Conservation (phyloP, 2,329 filamentous ascomycete species). For the Exophiala aquamarina region DNA sequence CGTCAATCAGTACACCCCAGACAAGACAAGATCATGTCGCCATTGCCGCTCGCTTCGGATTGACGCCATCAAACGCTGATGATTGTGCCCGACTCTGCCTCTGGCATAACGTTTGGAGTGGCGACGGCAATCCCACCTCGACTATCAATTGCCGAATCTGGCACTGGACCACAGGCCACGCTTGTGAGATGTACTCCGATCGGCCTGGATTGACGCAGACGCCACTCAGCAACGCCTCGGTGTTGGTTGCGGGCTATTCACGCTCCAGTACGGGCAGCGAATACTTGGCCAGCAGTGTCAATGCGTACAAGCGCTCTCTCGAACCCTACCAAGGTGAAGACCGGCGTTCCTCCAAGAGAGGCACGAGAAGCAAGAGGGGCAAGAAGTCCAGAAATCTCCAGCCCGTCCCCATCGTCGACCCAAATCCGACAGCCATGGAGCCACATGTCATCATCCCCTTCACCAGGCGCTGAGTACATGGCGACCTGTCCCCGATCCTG, state of each 20-base stretch:
- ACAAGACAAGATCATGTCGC: conserved; percentile 1
- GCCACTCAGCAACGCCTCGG: not conserved
- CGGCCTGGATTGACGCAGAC: not conserved
- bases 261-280: conserved; percentile 3
- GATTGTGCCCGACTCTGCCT: conserved; percentile 17
- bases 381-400: too few species aligned
- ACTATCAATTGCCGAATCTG: conserved; percentile 2
- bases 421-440: too few species aligned
- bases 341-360: conserved; percentile 2
- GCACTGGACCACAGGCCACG: not conserved
- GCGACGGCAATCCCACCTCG: not conserved
- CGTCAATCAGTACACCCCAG: too few species aligned
- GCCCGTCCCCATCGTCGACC: too few species aligned
- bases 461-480: conserved; percentile 3
- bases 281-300: conserved; percentile 1
- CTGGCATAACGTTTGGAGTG: not conserved
- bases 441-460: too few species aligned
- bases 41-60: not conserved
- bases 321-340: not conserved
- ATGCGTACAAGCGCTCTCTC: conserved; percentile 13
- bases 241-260: conserved; percentile 10
- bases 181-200: conserved; percentile 1
- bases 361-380: not conserved
- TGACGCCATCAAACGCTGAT: conserved; percentile 4
- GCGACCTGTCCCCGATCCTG: too few species aligned